Evolutionary conservation across 306 rosid species (phyloP).

Genomic region (Notholithocarpus densiflorus): DNA sequence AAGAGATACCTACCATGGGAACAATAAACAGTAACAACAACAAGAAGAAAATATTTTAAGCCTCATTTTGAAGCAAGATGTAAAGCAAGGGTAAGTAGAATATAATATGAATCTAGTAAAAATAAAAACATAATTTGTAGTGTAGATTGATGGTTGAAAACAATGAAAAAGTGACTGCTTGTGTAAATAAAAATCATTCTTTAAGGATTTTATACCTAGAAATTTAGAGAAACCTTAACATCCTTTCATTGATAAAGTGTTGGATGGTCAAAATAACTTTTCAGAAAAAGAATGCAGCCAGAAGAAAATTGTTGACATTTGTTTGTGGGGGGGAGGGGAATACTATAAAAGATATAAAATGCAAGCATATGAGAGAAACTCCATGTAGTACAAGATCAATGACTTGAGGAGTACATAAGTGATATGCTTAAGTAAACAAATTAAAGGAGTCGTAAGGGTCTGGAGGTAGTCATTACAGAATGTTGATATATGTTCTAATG

Average conservation of each 20-base stretch:
- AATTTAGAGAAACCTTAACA: not conserved
- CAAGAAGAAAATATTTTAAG: not conserved
- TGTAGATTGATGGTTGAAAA: not conserved
- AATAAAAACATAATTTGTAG: not conserved
- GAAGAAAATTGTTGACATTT: not conserved
- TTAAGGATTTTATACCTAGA: not conserved
- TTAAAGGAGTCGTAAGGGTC: too few relatives aligned
- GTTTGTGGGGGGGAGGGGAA: too few relatives aligned
- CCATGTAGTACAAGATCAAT: not conserved
- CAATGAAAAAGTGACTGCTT: not conserved
- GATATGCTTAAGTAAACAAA: not conserved
- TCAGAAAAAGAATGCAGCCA: not conserved
- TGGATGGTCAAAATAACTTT: not conserved
- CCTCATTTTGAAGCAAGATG: not conserved
- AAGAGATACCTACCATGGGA: not conserved
- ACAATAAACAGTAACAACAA: not conserved
- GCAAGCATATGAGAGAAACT: not conserved
- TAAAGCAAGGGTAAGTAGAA: not conserved
- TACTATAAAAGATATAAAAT: not conserved
- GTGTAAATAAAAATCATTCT: not conserved
- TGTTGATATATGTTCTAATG: not conserved
- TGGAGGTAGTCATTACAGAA: not conserved
- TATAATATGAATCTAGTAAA: not conserved
- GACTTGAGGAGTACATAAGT: not conserved
- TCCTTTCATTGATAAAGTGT: not conserved